These are phyloP conservation scores for Cunninghamia lanceolata DNA, from an alignment of 75 land plant genomes.

Conservation along the genomic window DNA sequence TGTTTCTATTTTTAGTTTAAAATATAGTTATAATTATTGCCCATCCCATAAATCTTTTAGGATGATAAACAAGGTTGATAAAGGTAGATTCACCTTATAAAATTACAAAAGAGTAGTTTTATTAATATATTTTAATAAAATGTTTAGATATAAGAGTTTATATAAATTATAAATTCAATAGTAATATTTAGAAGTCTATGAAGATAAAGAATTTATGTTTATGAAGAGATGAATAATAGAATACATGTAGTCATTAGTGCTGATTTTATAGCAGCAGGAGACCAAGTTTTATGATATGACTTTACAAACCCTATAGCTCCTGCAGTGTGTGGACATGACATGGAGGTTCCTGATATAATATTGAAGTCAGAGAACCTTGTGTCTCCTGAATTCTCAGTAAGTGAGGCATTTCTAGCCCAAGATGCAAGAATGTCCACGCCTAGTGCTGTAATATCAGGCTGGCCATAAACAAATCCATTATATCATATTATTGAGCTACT, in stretches of 20 bases:
- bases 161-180: not conserved
- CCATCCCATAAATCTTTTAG: not conserved
- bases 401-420: constrained; percentile 23
- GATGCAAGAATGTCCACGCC: constrained; percentile 56
- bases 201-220: no score
- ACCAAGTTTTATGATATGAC: constrained; percentile 38
- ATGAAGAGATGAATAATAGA: not conserved
- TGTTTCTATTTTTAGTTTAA: no score
- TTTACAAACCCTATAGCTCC: constrained; percentile 44
- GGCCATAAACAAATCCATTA: not conserved
- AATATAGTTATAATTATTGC: no score
- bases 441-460: constrained; percentile 71
- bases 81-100: not conserved
- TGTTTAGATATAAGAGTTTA: not conserved
- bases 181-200: not conserved
- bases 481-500: not conserved
- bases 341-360: constrained; percentile 14
- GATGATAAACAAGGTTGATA: not conserved
- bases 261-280: constrained; percentile 21
- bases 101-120: not conserved
- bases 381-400: constrained; percentile 10
- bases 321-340: constrained; percentile 51
- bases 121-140: not conserved
- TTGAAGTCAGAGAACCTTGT: constrained; percentile 17
- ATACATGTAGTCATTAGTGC: constrained; percentile 30